These are phyloP conservation scores for Mycena amicta DNA, from an alignment of 768 basidiomycete species.

Conservation along the genomic window DNA sequence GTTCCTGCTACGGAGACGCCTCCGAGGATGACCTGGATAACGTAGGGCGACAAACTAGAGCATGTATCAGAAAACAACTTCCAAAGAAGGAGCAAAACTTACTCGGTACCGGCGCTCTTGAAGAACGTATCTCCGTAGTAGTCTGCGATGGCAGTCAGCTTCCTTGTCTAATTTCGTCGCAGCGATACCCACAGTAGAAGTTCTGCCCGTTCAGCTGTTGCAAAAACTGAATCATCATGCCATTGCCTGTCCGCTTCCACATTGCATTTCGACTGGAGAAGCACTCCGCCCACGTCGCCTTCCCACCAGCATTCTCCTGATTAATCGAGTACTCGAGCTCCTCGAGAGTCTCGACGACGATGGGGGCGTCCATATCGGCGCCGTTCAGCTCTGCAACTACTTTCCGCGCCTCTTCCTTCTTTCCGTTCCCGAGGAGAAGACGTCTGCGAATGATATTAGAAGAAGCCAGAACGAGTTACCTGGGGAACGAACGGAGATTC, in stretches of 20 bases:
- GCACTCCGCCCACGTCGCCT: constrained; percentile 78
- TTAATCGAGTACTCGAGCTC: constrained; percentile 68
- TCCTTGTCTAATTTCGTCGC: no score
- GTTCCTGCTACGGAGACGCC: constrained; percentile 74
- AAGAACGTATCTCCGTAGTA: constrained; percentile 85
- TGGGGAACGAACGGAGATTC: constrained; percentile 67
- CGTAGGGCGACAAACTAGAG: constrained; percentile 63
- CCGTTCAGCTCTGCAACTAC: constrained; percentile 71
- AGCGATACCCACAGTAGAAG: constrained; percentile 62
- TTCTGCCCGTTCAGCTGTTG: constrained; percentile 83
- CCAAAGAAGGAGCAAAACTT: constrained; percentile 20
- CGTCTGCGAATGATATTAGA: constrained; percentile 43
- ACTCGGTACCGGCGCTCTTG: constrained; percentile 69
- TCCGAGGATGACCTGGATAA: constrained; percentile 78
- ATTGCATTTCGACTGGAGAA: constrained; percentile 69
- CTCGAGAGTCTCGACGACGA: constrained; percentile 61
- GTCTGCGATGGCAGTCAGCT: constrained; percentile 42
- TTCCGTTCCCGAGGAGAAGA: constrained; percentile 64
- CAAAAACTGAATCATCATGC: constrained; percentile 84
- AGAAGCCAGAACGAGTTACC: neutral
- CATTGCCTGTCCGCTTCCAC: constrained; percentile 75
- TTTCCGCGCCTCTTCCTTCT: constrained; percentile 53
- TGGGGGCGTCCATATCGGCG: constrained; percentile 55
- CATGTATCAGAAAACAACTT: neutral
- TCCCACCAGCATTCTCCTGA: constrained; percentile 79